These are phyloP conservation scores for Parafenestella ontariensis DNA, from an alignment of 2,329 filamentous ascomycete species.

Conservation along the genomic window DNA sequence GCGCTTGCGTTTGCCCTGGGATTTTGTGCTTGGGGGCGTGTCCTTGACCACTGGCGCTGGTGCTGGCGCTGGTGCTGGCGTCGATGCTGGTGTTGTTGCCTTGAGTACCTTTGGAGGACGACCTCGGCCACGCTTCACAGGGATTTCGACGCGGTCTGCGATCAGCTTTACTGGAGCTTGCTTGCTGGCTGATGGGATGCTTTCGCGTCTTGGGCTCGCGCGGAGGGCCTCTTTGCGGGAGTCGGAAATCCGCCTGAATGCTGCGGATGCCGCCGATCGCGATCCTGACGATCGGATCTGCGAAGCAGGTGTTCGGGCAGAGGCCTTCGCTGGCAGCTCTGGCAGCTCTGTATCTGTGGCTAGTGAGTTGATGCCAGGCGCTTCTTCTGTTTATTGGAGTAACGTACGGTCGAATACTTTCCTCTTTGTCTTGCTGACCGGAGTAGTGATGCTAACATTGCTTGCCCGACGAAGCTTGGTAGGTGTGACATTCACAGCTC, in stretches of 20 bases:
- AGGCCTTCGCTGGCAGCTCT: not conserved
- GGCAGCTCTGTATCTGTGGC: not conserved
- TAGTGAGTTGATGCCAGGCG: not conserved
- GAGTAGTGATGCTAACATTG: not conserved
- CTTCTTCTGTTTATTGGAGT: not conserved
- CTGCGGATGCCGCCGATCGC: not conserved
- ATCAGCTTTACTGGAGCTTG: too few relatives aligned
- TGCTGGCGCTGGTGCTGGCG: not conserved
- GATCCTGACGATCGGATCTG: too few relatives aligned
- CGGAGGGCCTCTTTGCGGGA: not conserved
- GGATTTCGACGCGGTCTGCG: not conserved
- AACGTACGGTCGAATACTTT: too few relatives aligned
- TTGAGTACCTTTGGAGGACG: not conserved
- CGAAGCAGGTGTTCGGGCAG: not conserved
- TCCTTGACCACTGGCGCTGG: not conserved
- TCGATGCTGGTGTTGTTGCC: not conserved
- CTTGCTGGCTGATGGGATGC: not conserved
- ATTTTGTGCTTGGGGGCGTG: not conserved
- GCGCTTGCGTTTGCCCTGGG: conserved; percentile 3
- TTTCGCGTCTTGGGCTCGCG: not conserved
- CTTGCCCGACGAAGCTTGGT: not conserved
- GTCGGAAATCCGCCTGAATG: not conserved
- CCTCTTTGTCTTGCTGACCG: not conserved
- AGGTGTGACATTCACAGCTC: conserved; percentile 11
- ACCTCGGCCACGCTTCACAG: not conserved